phyloP scores from a whole-genome alignment of 2,329 filamentous ascomycete genomes.

The Parasarocladium wereldwijsianum region DNA sequence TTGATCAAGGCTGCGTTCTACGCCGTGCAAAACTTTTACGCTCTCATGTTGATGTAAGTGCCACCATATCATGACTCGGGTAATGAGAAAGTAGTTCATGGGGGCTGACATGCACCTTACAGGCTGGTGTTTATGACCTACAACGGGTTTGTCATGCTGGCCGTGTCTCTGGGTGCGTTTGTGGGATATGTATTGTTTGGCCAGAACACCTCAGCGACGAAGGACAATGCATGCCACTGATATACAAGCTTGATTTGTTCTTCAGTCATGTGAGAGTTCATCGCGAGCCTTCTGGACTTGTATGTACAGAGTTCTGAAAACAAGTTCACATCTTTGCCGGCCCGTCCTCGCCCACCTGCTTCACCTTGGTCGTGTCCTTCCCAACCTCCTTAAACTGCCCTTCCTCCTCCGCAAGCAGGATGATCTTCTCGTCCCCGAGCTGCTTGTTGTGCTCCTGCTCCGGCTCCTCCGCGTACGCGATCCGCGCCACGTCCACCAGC shows the following conservation, averaged over 20 bases:
- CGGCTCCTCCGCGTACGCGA: constrained; percentile 71
- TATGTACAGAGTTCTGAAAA: too few relatives aligned
- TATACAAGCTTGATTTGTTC: background rate
- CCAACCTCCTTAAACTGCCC: constrained; percentile 21
- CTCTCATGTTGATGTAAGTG: constrained; percentile 96
- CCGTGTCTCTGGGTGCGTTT: constrained; percentile 78
- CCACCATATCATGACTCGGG: background rate
- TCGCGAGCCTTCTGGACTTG: too few relatives aligned
- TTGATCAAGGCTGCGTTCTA: constrained; percentile 73
- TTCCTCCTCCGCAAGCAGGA: constrained; percentile 27
- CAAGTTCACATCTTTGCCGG: constrained; percentile 19
- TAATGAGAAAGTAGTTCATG: background rate
- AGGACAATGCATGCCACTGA: constrained; percentile 86
- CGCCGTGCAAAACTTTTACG: constrained; percentile 91
- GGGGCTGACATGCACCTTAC: constrained; percentile 3
- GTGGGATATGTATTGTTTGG: constrained; percentile 78
- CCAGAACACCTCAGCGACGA: constrained; percentile 52
- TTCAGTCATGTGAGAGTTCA: background rate
- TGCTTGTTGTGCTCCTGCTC: constrained; percentile 58
- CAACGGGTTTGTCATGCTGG: constrained; percentile 94
- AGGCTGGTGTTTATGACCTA: constrained; percentile 99
- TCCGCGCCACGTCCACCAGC: constrained; percentile 70
- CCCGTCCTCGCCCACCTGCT: too few relatives aligned
- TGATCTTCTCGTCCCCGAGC: constrained; percentile 38
- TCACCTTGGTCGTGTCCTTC: constrained; percentile 11